Conservation (phyloP, 2,329 filamentous ascomycete species). For the Aphanocladium album region DNA sequence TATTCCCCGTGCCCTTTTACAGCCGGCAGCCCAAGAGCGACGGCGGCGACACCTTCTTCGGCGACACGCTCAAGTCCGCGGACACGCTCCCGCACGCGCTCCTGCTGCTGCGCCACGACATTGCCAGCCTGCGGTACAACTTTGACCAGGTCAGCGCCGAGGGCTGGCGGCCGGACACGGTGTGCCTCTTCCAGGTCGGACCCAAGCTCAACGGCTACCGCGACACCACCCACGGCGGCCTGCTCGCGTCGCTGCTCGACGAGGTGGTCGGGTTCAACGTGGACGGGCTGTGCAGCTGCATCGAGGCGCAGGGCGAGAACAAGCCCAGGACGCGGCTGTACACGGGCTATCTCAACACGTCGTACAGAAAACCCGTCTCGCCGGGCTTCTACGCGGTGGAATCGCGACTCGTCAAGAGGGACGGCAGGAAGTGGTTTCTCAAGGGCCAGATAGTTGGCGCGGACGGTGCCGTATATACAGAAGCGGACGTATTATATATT, state of each 20-base stretch:
- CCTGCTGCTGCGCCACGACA: constrained; percentile 1
- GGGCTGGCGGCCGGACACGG: not conserved
- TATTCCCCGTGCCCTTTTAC: constrained; percentile 4
- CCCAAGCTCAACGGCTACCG: constrained; percentile 8
- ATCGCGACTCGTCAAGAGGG: not conserved
- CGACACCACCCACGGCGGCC: constrained; percentile 5
- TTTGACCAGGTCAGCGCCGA: not conserved
- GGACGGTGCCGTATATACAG: not conserved
- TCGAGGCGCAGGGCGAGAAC: not conserved
- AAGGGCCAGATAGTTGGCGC: not conserved
- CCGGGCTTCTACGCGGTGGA: constrained; percentile 6
- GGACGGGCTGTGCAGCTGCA: not conserved
- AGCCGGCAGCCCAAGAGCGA: not conserved
- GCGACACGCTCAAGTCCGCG: not conserved
- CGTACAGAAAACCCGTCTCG: constrained; percentile 1
- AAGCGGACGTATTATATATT: constrained; percentile 5
- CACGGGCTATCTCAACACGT: constrained; percentile 6
- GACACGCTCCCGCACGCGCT: constrained; percentile 3
- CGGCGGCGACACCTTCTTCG: constrained; percentile 1
- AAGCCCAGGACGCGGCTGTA: not conserved
- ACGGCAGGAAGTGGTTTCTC: constrained; percentile 8
- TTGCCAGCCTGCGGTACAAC: not conserved
- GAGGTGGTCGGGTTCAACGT: constrained; percentile 2
- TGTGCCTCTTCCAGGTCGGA: not conserved
- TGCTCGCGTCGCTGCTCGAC: constrained; percentile 6